Conservation (phyloP, 1,284 basidiomycete species). For the Melampsora larici-populina region DNA sequence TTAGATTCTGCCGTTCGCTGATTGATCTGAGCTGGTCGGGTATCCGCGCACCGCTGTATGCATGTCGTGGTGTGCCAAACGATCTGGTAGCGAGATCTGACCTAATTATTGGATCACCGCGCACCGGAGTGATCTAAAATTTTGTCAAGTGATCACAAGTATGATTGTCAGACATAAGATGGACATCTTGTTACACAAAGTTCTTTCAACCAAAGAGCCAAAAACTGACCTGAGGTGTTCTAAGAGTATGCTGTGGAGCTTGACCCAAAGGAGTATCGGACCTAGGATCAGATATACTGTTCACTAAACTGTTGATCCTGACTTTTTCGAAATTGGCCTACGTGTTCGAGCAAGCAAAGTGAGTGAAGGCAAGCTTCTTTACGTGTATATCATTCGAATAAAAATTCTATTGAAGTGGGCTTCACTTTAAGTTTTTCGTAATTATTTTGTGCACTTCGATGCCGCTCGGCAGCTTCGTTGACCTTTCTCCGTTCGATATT, state of each 20-base stretch:
- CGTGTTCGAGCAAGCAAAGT: not conserved
- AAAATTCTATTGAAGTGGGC: not conserved
- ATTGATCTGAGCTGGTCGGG: not conserved
- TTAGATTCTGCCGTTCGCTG: not conserved
- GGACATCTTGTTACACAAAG: not conserved
- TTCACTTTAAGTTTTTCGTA: slow-evolving; percentile 8
- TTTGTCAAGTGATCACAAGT: not conserved
- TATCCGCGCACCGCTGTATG: not conserved
- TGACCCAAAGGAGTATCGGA: not conserved
- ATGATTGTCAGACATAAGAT: not conserved
- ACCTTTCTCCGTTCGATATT: not conserved
- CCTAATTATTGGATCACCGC: not conserved
- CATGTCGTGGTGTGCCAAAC: not conserved
- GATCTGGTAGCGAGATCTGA: not conserved
- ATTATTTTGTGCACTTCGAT: slow-evolving; percentile 1
- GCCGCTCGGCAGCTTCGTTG: not conserved
- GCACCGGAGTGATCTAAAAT: not conserved
- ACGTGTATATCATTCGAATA: not conserved
- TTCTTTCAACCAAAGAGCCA: not conserved
- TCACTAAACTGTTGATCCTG: not conserved
- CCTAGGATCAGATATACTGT: not conserved
- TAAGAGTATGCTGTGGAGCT: not conserved
- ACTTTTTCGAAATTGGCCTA: slow-evolving; percentile 1
- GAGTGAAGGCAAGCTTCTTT: too few species aligned
- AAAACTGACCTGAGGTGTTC: not conserved